phyloP scores from a whole-genome alignment of 305 asterid genomes.

The Rubia balearica region DNA sequence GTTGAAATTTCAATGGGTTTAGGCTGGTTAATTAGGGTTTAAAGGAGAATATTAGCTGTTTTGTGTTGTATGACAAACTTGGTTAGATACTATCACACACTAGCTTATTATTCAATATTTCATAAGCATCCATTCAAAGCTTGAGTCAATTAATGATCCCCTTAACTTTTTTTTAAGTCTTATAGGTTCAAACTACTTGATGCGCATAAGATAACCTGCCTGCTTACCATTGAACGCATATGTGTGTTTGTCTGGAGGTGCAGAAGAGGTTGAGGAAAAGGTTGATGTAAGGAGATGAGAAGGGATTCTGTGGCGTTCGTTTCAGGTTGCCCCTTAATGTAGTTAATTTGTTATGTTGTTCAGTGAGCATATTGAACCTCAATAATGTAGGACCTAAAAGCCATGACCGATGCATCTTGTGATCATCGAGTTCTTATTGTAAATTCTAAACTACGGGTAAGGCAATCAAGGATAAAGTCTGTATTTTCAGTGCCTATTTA shows the following conservation, averaged over 20 bases:
- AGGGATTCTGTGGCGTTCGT: not conserved
- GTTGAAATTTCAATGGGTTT: too few species aligned
- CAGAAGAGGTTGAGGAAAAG: constrained; percentile 71
- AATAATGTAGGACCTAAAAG: constrained; percentile 65
- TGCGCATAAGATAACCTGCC: too few species aligned
- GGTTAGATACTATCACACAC: too few species aligned
- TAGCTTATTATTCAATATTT: too few species aligned
- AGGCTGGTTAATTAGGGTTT: too few species aligned
- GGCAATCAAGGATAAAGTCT: constrained; percentile 9
- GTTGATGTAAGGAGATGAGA: constrained; percentile 60
- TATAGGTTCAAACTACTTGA: too few species aligned
- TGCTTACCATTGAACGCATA: not conserved
- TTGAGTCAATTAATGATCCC: too few species aligned
- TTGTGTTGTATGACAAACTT: not conserved
- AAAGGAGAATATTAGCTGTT: not conserved
- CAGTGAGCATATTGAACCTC: constrained; percentile 15
- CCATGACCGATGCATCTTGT: constrained; percentile 94
- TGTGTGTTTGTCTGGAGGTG: constrained; percentile 41
- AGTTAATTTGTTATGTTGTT: constrained; percentile 12
- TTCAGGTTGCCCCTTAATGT: constrained; percentile 13
- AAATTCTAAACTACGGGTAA: constrained; percentile 77
- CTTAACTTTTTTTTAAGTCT: too few species aligned
- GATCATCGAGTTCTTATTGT: constrained; percentile 76
- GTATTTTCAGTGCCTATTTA: constrained; percentile 55
- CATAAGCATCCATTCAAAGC: too few species aligned